Base-by-base conservation (phyloP, 345 rosid genomes). In the Hypericum androsaemum region DNA sequence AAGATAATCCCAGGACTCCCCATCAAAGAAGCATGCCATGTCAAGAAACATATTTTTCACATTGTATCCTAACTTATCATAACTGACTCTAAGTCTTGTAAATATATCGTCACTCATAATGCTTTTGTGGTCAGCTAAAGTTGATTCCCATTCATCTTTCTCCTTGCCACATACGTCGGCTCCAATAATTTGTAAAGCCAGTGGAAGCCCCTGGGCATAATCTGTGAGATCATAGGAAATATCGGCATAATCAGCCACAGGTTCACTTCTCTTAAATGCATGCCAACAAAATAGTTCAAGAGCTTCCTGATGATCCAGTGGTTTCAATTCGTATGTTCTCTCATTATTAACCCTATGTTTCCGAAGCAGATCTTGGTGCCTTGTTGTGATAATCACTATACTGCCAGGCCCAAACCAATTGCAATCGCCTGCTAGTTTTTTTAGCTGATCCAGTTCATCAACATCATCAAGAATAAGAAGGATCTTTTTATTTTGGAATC, bases 381-480 rank as follows among this genome's bases (percentile, higher is more conserved):
- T 6, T 9, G 54, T 51, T 35, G 54, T 51, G 36, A 51, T 36
- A 7, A 51, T 51, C 15, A 51, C 14, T 37, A 7, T 51, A 37
- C 54, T 51, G 32, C 54, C 54, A 14, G 12, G 4, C 11, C 39
- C 36, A 6, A 51, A 41, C 41, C 54, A 51, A n/a, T 36, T 41
- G 41, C 54, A 51, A 1, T 9, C 11, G n/a, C 15, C 54, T 0
- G 37, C 13, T 37, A 51, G 0, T 37, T 13, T 37, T 9, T 5
- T 51, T 7, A 51, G 11, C 37, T 51, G 54, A 5, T 36, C 54
- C 15, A 37, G 32, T 10, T 51, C 41, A 60, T 51, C 56, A 7
- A 60, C 57, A 43, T 60, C 57, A 37, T 51, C 64, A 8, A 52
- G 41, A 28, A 58, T 54, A 43, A 60, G 5, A 35, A 60, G 57